These are phyloP conservation scores for Spergularia marina DNA, from an alignment of 148 eudicot genomes.

Conservation along the genomic window DNA sequence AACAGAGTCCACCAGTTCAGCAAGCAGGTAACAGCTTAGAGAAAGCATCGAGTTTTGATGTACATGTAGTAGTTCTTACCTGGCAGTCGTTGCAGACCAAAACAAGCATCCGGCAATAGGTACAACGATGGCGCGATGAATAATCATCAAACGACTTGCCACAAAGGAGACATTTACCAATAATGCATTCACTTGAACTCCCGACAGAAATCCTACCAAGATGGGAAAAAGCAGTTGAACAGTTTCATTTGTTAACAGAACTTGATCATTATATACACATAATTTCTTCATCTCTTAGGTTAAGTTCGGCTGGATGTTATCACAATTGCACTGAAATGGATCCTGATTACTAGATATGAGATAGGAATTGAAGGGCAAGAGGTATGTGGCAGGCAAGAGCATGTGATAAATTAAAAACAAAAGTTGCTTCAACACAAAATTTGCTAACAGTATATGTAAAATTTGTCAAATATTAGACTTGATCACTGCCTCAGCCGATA, in stretches of 20 bases:
- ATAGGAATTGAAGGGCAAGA: background rate
- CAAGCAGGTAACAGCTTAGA: background rate
- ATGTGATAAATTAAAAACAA: background rate
- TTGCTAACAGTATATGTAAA: background rate
- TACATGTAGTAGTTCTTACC: conserved; percentile 36
- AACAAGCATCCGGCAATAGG: conserved; percentile 92
- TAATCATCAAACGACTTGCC: conserved; percentile 74
- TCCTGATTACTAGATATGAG: background rate
- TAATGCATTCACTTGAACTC: conserved; percentile 44
- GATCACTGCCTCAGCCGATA: background rate
- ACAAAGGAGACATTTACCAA: conserved; percentile 82
- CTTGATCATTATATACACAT: background rate
- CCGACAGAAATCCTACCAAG: conserved; percentile 84
- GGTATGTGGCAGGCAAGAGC: background rate
- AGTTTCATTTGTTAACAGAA: background rate
- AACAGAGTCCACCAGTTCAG: background rate
- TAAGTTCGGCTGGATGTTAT: background rate
- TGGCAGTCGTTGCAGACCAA: conserved; percentile 73
- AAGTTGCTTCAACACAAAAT: background rate
- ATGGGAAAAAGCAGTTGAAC: conserved; percentile 12
- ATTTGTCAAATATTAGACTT: background rate
- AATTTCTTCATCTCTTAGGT: background rate
- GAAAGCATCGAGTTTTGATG: background rate
- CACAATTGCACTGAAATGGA: background rate
- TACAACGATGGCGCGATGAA: conserved; percentile 78